These are phyloP conservation scores for Globisporangium spiculum DNA, from an alignment of 352 stramenopile species.

Conservation along the genomic window DNA sequence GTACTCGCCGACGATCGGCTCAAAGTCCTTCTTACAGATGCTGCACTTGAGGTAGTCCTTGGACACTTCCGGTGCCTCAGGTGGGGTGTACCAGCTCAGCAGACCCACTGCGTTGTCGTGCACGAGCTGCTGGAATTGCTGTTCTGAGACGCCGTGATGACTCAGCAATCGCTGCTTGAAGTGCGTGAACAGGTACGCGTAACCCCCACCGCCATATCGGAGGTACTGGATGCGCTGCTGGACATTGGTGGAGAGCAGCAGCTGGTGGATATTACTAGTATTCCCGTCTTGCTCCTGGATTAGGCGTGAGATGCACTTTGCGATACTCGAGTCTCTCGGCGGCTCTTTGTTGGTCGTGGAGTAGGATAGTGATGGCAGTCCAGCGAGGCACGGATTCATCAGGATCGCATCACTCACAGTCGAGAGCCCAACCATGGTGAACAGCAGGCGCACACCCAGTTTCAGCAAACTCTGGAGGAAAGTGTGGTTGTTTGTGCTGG, in stretches of 20 bases:
- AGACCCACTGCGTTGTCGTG: constrained; percentile 41
- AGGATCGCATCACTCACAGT: constrained; percentile 51
- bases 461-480: constrained; percentile 46
- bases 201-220: constrained; percentile 67
- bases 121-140: constrained; percentile 46
- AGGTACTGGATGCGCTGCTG: constrained; percentile 67
- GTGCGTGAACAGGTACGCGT: constrained; percentile 48
- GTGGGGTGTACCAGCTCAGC: constrained; percentile 62
- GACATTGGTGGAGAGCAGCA: constrained; percentile 66
- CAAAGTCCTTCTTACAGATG: constrained; percentile 69
- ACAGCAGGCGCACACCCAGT: constrained; percentile 47
- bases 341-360: constrained; percentile 20
- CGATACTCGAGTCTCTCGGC: constrained; percentile 41
- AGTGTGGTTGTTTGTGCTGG: background rate
- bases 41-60: constrained; percentile 77
- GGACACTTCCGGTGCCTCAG: constrained; percentile 44
- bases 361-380: background rate
- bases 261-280: constrained; percentile 21
- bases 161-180: constrained; percentile 43
- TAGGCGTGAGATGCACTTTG: constrained; percentile 31
- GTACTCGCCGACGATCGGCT: constrained; percentile 84
- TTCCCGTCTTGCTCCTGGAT: constrained; percentile 19
- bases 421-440: constrained; percentile 63
- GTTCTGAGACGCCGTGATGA: constrained; percentile 26
- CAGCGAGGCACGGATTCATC: constrained; percentile 30